These are phyloP conservation scores for Bromus sterilis DNA, from an alignment of 176 grass and related monocot genomes.

Conservation along the genomic window DNA sequence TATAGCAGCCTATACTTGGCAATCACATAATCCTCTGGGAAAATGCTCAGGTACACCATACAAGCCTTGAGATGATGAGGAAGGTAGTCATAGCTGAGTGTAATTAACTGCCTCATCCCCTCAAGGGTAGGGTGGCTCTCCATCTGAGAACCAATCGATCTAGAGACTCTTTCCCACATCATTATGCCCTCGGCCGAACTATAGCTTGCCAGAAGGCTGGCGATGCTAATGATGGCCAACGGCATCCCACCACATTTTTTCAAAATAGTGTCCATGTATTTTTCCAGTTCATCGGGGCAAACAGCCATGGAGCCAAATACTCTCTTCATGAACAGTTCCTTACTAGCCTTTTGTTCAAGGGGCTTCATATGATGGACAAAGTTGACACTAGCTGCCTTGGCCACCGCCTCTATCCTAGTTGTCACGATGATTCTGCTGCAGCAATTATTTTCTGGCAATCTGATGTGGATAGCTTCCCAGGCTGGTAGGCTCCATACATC, in stretches of 20 bases:
- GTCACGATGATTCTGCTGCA: too few species aligned
- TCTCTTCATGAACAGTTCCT: background rate
- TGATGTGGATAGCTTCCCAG: too few species aligned
- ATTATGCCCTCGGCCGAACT: too few species aligned
- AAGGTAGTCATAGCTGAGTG: background rate
- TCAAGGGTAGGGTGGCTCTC: background rate
- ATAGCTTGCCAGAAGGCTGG: background rate
- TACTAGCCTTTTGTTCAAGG: rapidly evolving
- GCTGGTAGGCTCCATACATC: too few species aligned
- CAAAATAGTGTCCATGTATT: rapidly evolving
- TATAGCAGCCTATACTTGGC: background rate
- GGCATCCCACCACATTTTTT: background rate
- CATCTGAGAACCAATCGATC: background rate
- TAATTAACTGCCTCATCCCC: background rate
- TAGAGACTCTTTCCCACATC: background rate
- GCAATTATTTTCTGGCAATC: too few species aligned
- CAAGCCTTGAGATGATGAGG: background rate
- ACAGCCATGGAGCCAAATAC: background rate
- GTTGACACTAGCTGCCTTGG: too few species aligned
- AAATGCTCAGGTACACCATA: constrained; percentile 4
- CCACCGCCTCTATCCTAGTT: too few species aligned
- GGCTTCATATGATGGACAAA: background rate
- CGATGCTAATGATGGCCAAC: background rate
- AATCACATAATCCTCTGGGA: background rate
- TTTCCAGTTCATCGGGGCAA: background rate